These are phyloP conservation scores for Melaleuca alternifolia DNA, from an alignment of 345 rosid species.

Conservation along the genomic window DNA sequence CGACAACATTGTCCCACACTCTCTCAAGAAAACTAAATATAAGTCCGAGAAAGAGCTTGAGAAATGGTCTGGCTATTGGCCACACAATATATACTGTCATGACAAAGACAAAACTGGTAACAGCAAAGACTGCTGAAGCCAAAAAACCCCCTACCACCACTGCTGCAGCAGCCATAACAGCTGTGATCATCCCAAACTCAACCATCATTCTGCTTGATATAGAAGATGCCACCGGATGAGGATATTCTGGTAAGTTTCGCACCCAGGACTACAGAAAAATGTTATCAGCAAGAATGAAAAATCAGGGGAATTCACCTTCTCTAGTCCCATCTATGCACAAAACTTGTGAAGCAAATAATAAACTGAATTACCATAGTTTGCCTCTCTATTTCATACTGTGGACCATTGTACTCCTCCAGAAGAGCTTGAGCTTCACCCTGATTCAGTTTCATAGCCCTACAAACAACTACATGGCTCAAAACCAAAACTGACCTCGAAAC, in stretches of 20 bases:
- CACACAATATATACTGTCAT: slow-evolving; percentile 67
- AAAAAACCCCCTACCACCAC: slow-evolving; percentile 77
- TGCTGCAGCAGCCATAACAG: slow-evolving; percentile 80
- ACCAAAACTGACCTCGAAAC: background rate
- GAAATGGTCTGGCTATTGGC: slow-evolving; percentile 73
- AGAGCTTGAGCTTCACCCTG: slow-evolving; percentile 47
- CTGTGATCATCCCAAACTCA: slow-evolving; percentile 89
- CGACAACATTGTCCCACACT: slow-evolving; percentile 50
- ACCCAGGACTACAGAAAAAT: slow-evolving; percentile 57
- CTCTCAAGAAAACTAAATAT: slow-evolving; percentile 45
- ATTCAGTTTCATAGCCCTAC: slow-evolving; percentile 70
- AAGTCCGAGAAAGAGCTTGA: slow-evolving; percentile 50
- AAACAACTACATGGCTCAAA: background rate
- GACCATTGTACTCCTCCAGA: slow-evolving; percentile 58
- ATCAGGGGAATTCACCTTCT: background rate
- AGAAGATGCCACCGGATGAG: slow-evolving; percentile 83
- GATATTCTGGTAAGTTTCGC: slow-evolving; percentile 61
- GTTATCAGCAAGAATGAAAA: background rate
- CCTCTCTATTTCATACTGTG: slow-evolving; percentile 62
- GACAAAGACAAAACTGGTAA: slow-evolving; percentile 62
- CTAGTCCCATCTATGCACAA: background rate
- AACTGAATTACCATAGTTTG: slow-evolving; percentile 46
- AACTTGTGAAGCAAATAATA: background rate
- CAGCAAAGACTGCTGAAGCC: slow-evolving; percentile 84
- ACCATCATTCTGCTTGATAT: slow-evolving; percentile 95